Conservation (phyloP, 163 green algal genomes). For the Chloromonas sp. region DNA sequence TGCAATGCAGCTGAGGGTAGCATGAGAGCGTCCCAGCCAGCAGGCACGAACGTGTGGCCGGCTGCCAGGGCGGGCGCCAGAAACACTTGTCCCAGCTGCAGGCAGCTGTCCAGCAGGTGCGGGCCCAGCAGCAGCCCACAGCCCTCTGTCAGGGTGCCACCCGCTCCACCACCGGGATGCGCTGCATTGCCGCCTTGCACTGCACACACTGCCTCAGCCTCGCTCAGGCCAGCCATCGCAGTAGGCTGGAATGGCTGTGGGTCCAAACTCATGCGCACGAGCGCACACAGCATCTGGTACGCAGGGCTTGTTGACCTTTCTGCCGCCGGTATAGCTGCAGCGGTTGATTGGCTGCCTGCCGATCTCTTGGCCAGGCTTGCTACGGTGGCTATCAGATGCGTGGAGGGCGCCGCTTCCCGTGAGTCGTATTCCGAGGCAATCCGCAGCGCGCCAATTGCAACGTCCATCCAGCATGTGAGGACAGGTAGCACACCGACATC, state of each 20-base stretch:
- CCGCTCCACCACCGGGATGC: not conserved
- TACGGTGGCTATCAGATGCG: not conserved
- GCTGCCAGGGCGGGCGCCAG: too few species aligned
- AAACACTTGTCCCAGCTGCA: not conserved
- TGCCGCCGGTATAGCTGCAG: not conserved
- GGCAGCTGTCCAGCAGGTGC: not conserved
- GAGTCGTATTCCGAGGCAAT: conserved; percentile 1
- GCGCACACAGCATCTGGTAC: not conserved
- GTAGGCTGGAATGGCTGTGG: not conserved
- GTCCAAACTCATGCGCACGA: not conserved
- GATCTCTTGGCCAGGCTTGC: not conserved
- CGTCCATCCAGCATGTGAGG: not conserved
- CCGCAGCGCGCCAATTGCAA: conserved; percentile 1
- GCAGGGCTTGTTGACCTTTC: not conserved
- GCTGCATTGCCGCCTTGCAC: not conserved
- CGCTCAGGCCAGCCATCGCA: too few species aligned
- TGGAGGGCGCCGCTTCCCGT: not conserved
- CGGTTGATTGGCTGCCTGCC: not conserved
- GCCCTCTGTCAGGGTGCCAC: not conserved
- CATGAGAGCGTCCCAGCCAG: not conserved
- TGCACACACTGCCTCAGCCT: too few species aligned
- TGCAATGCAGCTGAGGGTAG: not conserved
- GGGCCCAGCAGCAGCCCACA: not conserved
- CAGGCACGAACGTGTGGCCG: not conserved
- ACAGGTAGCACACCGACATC: not conserved